These are phyloP conservation scores for Solanum hybrid DNA, from an alignment of 305 asterid species.

Conservation along the genomic window DNA sequence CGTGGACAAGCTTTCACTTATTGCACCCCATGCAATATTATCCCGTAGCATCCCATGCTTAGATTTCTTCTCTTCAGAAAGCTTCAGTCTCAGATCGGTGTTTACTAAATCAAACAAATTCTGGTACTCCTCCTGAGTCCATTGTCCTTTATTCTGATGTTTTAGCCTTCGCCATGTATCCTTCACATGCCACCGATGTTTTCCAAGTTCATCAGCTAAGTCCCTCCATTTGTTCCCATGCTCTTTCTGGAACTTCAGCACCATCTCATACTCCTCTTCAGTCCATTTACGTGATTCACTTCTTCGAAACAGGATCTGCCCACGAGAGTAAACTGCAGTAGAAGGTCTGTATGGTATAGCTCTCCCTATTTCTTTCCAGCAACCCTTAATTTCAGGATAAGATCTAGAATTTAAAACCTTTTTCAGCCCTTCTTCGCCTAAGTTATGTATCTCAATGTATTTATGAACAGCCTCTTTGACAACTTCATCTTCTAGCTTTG, in stretches of 20 bases:
- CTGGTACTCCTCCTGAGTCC: not conserved
- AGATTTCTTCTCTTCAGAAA: not conserved
- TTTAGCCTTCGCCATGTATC: not conserved
- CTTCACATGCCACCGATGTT: not conserved
- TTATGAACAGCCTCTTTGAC: not conserved
- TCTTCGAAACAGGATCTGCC: not conserved
- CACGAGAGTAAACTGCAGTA: not conserved
- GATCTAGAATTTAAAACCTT: not conserved
- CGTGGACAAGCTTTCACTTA: constrained; percentile 43
- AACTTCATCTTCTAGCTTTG: not conserved
- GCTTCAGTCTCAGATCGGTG: not conserved
- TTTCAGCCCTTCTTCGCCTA: not conserved
- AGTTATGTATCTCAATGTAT: not conserved
- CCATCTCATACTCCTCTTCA: not conserved
- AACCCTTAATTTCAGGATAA: not conserved
- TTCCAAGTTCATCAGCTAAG: not conserved
- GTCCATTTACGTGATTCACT: not conserved
- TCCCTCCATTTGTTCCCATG: not conserved
- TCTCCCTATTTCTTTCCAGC: not conserved
- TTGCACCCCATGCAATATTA: constrained; percentile 35
- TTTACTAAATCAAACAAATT: not conserved
- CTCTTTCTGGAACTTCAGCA: not conserved
- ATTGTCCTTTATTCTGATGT: not conserved
- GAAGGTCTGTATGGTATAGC: not conserved
- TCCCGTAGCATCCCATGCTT: not conserved